Base-by-base conservation (phyloP, 129 eudicot species). In the Sambucus nigra region DNA sequence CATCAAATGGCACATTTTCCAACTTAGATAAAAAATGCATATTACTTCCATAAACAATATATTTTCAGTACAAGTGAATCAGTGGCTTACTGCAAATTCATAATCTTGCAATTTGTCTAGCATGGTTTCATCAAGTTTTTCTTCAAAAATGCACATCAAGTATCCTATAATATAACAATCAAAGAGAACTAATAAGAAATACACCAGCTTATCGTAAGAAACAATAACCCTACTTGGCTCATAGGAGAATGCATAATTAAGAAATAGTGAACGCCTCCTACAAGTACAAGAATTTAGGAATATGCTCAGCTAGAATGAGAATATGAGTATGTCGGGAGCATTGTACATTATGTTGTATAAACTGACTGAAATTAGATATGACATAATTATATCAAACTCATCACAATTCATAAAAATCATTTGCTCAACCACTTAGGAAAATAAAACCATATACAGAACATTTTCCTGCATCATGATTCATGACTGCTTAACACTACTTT, bases 71-170 rank as follows among this genome's bases (percentile, higher is more conserved):
- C 24, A 55, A 51, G 47, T 15, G 29, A 25, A 39, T 35, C 42
- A 67, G 44, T 20, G 63, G 73, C 95, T 68, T 69, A 86, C 98
- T 54, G 94, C 95, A 81, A 81, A 91, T 76, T 91, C 98, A 51
- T 73, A 71, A 52, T 85, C 98, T 72, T 82, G 84, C 70, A 91
- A 84, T 59, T 65, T 64, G 68, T 74, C 78, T 55, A 79, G 69
- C 44, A 62, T 51, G 26, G 57, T 21, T 44, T 73, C 86, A 60
- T 73, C 76, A 45, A 82, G 75, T 59, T 81, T 85, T 57, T 82
- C 82, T 72, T 74, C 82, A 69, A 74, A 86, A 27, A 79, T 65
- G 78, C 95, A 91, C 86, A 91, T 72, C 76, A 91, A 62, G 76
- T 91, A 91, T 53, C 99, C 99, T 91, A 67, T 15, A 35, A 35